Conservation (phyloP, 176 grass and related monocot genomes). For the Cocos nucifera region DNA sequence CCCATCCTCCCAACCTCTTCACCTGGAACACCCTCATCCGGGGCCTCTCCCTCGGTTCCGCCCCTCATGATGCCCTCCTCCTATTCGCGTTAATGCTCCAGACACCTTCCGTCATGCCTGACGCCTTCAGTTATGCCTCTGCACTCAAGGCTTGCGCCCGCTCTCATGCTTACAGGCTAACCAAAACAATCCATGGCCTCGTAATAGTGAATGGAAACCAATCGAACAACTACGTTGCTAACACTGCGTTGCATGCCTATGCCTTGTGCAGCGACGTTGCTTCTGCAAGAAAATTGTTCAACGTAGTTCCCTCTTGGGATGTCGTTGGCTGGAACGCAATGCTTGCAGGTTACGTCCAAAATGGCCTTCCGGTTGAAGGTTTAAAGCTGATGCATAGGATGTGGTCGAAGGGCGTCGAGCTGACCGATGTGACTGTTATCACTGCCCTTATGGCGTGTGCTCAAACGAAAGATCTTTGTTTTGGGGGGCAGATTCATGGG, state of each 20-base stretch:
- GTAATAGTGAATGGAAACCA: not conserved
- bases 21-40: constrained; percentile 14
- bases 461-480: not conserved
- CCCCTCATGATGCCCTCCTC: constrained; percentile 7
- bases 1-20: constrained; percentile 5
- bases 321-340: constrained; percentile 11
- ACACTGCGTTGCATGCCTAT: constrained; percentile 8
- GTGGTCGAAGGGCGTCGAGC: not conserved
- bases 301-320: not conserved
- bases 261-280: not conserved
- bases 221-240: not conserved
- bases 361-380: not conserved
- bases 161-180: not conserved
- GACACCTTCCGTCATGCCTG: no score
- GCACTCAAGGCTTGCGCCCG: not conserved
- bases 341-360: not conserved
- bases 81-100: no score
- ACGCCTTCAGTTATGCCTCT: no score
- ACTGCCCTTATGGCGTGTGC: constrained; percentile 6
- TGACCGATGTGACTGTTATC: constrained; percentile 7
- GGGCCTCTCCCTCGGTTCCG: not conserved
- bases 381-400: not conserved
- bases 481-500: constrained; percentile 9
- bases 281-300: not conserved
- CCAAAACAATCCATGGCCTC: constrained; percentile 6